phyloP scores from a whole-genome alignment of 148 eudicot genomes.

The Rhododendron ovatum region DNA sequence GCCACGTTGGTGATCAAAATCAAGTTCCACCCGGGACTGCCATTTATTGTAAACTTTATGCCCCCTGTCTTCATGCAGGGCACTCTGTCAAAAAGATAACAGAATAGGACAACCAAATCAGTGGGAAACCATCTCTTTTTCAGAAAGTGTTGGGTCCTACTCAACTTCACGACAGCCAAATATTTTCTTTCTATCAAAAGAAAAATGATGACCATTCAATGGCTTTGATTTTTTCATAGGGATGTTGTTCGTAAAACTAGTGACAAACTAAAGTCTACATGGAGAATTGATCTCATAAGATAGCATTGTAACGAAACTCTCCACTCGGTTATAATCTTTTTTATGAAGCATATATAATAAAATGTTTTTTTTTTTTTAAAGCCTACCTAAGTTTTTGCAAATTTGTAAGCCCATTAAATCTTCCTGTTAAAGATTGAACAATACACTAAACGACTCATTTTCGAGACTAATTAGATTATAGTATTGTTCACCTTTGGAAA shows the following conservation, averaged over 20 bases:
- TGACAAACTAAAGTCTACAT: not conserved
- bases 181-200: not conserved
- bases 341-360: not conserved
- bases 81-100: constrained; percentile 15
- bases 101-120: not conserved
- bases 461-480: no score
- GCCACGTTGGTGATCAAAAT: constrained; percentile 30
- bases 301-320: not conserved
- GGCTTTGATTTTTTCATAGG: not conserved
- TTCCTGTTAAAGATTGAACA: not conserved
- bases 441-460: not conserved
- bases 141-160: no score
- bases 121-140: not conserved
- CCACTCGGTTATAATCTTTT: not conserved
- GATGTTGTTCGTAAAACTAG: not conserved
- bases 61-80: constrained; percentile 33
- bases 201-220: not conserved
- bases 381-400: not conserved
- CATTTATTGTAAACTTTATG: constrained; percentile 28
- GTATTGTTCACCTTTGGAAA: constrained; percentile 21
- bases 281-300: not conserved
- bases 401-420: not conserved
- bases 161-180: not conserved
- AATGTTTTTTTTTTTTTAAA: not conserved
- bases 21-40: constrained; percentile 32